Base-by-base conservation (phyloP, 2,329 filamentous ascomycete species). In the Penicillium sp. region DNA sequence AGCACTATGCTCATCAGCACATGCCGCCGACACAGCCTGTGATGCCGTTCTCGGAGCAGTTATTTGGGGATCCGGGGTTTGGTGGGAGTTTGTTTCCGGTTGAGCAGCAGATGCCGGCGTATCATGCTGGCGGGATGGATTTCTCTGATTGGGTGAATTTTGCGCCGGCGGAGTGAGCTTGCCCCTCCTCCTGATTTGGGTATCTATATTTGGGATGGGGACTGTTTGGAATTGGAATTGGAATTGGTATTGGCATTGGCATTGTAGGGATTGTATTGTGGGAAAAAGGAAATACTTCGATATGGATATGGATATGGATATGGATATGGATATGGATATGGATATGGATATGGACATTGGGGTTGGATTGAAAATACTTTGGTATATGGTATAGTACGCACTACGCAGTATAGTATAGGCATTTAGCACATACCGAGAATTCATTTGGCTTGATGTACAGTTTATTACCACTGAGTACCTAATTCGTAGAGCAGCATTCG, bases 61-160 rank as follows among this genome's bases (percentile, higher is more conserved):
- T 72, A 7, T 69, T 72, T 50, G 64, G 56, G 18, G 63, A 71
- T 28, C 62, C 64, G 12, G 58, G 62, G 4, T 69, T 71, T 51
- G 64, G 64, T 4, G 61, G 58, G 25, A 64, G 50, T 34, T 40
- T 71, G 40, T 72, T 72, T 44, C 64, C 65, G 33, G 63, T 63
- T 7, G 66, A 65, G 34, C 67, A 66, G 47, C 61, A 64, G 35
- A 49, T 65, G 50, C 49, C 37, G 36, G 43, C 59, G 49, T 53
- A 55, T 8, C 65, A 60, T 38, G 33, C 63, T 9, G 57, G 50
- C 11, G 65, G 63, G 1, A 67, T 71, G 63, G 68, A 72, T 47
- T 71, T 72, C 35, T 67, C 68, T 1, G 69, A 72, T 47, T 72
- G 69, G 69, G 65, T 70, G 30, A 69, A 70, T 47, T 72, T 68